These are phyloP conservation scores for Globisporangium apiculatum DNA, from an alignment of 352 stramenopile species.

Conservation along the genomic window DNA sequence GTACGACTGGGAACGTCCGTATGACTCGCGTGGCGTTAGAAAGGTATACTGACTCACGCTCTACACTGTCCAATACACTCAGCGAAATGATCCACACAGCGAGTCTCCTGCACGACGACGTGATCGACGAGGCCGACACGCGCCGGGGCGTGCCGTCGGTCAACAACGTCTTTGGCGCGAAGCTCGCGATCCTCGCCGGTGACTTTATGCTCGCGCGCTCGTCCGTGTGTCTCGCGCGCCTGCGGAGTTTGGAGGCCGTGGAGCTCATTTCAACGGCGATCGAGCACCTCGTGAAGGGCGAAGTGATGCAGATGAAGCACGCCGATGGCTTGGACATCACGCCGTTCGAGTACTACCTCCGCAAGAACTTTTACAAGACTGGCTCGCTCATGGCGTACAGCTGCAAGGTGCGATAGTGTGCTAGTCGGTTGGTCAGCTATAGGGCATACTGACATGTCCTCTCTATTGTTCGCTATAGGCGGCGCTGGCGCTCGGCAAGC, in stretches of 20 bases:
- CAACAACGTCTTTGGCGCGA: slow-evolving; percentile 97
- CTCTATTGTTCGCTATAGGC: slow-evolving; percentile 25
- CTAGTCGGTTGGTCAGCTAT: not conserved
- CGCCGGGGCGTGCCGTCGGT: slow-evolving; percentile 90
- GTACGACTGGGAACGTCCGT: not conserved
- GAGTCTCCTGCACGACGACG: slow-evolving; percentile 98
- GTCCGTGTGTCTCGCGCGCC: slow-evolving; percentile 91
- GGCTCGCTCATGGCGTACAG: slow-evolving; percentile 98
- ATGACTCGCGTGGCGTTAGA: too few relatives aligned
- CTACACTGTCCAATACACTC: too few relatives aligned
- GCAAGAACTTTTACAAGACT: slow-evolving; percentile 99
- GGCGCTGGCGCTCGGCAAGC: slow-evolving; percentile 89
- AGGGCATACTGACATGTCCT: not conserved
- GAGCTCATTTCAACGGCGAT: slow-evolving; percentile 98
- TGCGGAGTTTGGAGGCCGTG: slow-evolving; percentile 94
- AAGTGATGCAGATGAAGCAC: slow-evolving; percentile 99
- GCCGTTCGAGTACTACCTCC: slow-evolving; percentile 94
- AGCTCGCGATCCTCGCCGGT: slow-evolving; percentile 96
- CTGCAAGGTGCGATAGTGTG: slow-evolving; percentile 47
- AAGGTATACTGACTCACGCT: too few relatives aligned
- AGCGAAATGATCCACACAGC: slow-evolving; percentile 99
- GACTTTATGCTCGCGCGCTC: slow-evolving; percentile 96
- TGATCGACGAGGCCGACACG: slow-evolving; percentile 97
- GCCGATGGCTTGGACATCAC: slow-evolving; percentile 59
- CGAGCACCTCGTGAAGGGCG: slow-evolving; percentile 97